These are phyloP conservation scores for Laetiporus sulphureus DNA, from an alignment of 1,284 basidiomycete genomes.

Conservation along the genomic window DNA sequence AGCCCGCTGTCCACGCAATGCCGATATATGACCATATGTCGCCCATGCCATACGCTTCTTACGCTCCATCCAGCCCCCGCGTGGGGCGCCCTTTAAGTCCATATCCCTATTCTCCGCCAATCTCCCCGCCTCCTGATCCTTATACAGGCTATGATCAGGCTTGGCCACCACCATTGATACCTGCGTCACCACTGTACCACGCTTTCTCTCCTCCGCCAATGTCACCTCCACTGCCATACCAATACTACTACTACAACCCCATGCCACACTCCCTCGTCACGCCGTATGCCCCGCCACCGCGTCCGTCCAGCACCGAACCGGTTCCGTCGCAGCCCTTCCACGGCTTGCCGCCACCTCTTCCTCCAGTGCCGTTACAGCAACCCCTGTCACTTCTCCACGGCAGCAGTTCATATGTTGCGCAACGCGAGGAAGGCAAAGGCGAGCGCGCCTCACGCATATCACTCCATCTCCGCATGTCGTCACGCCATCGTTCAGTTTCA, in stretches of 20 bases:
- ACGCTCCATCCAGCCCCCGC: slow-evolving; percentile 19
- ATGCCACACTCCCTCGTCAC: slow-evolving; percentile 19
- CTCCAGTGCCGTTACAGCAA: slow-evolving; percentile 16
- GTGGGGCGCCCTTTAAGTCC: slow-evolving; percentile 21
- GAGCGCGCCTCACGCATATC: slow-evolving; percentile 51
- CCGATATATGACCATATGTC: slow-evolving; percentile 11
- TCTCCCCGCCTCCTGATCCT: slow-evolving; percentile 29
- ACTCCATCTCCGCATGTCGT: slow-evolving; percentile 49
- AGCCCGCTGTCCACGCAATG: slow-evolving; percentile 11
- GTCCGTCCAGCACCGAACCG: slow-evolving; percentile 34
- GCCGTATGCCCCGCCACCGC: slow-evolving; percentile 22
- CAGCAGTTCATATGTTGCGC: slow-evolving; percentile 14
- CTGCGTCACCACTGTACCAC: slow-evolving; percentile 8
- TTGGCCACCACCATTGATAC: slow-evolving; percentile 39
- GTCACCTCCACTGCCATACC: slow-evolving; percentile 15
- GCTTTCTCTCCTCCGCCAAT: slow-evolving; percentile 12
- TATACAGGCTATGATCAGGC: slow-evolving; percentile 41
- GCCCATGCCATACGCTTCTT: slow-evolving; percentile 15
- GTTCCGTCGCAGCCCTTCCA: slow-evolving; percentile 22
- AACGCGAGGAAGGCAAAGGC: slow-evolving; percentile 53
- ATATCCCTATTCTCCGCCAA: slow-evolving; percentile 28
- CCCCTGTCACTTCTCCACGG: slow-evolving; percentile 17
- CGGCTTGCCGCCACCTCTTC: slow-evolving; percentile 17
- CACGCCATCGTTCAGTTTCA: slow-evolving; percentile 54
- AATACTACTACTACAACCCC: slow-evolving; percentile 26